These are phyloP conservation scores for Erigeron canadensis DNA, from an alignment of 129 eudicot genomes.

Conservation along the genomic window DNA sequence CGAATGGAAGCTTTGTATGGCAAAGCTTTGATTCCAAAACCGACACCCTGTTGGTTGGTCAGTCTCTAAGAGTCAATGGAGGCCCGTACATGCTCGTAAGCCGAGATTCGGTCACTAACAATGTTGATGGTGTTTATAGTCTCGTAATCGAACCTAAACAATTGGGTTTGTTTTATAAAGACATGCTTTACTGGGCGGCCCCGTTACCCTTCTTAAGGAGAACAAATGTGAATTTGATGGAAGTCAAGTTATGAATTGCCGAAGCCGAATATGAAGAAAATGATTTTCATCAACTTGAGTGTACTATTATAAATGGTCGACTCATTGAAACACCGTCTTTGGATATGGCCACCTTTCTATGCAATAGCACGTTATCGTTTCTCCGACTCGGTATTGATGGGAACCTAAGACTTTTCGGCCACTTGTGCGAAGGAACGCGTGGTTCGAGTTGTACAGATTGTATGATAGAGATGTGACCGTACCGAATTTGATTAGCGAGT, in stretches of 20 bases:
- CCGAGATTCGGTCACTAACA: conserved; percentile 31
- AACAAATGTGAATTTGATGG: not conserved
- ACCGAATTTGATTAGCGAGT: too few relatives aligned
- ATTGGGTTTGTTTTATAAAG: conserved; percentile 37
- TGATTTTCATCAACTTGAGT: not conserved
- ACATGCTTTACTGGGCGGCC: conserved; percentile 31
- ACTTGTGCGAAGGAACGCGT: conserved; percentile 28
- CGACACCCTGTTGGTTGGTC: conserved; percentile 51
- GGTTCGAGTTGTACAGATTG: conserved; percentile 40
- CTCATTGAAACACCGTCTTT: not conserved
- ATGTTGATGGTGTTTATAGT: conserved; percentile 43
- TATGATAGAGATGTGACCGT: conserved; percentile 16
- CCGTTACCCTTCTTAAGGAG: conserved; percentile 22
- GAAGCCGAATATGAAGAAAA: conserved; percentile 25
- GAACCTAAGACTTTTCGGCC: conserved; percentile 35
- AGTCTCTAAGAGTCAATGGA: conserved; percentile 24
- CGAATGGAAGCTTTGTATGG: conserved; percentile 46
- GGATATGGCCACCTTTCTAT: conserved; percentile 13
- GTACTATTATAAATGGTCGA: not conserved
- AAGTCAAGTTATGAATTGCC: conserved; percentile 13
- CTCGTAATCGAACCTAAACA: conserved; percentile 35
- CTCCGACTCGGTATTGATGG: conserved; percentile 62
- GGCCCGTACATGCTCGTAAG: conserved; percentile 43
- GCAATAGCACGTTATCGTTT: conserved; percentile 43
- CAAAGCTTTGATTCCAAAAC: conserved; percentile 60